Evolutionary conservation across 2,329 filamentous ascomycete genomes (phyloP).

Genomic region (Monilinia laxa): DNA sequence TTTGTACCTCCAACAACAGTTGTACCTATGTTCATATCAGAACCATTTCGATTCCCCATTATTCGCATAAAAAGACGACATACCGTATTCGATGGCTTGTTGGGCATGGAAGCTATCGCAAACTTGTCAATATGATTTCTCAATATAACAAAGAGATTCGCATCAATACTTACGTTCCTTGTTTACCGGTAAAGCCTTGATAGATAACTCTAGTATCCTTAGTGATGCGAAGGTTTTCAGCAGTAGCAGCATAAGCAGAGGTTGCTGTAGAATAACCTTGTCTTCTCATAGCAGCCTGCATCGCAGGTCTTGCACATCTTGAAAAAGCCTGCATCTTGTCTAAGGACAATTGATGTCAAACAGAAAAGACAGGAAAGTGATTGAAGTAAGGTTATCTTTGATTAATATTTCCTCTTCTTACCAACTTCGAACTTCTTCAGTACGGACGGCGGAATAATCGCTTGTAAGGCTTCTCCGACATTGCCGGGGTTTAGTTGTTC

Average conservation of each 20-base stretch:
- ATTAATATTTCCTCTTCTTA: constrained; percentile 21
- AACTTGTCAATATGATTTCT: constrained; percentile 39
- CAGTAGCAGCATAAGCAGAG: constrained; percentile 69
- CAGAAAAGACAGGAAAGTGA: constrained; percentile 27
- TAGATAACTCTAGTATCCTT: constrained; percentile 89
- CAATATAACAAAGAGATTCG: constrained; percentile 4
- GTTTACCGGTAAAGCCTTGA: constrained; percentile 97
- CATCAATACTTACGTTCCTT: constrained; percentile 74
- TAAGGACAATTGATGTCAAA: constrained; percentile 39
- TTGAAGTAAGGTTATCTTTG: constrained; percentile 23
- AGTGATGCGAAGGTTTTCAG: constrained; percentile 90
- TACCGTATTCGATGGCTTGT: constrained; percentile 98
- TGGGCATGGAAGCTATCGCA: constrained; percentile 83
- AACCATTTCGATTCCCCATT: constrained; percentile 30
- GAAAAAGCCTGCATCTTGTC: constrained; percentile 80
- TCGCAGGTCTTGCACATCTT: constrained; percentile 67
- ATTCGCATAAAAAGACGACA: constrained; percentile 34
- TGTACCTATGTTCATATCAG: constrained; percentile 62
- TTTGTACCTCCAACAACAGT: constrained; percentile 98
- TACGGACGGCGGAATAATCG: constrained; percentile 22
- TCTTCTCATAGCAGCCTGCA: constrained; percentile 66
- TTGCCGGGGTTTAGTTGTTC: constrained; percentile 13
- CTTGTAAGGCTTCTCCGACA: constrained; percentile 20
- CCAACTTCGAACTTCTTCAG: constrained; percentile 16
- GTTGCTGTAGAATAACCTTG: constrained; percentile 73